These are phyloP conservation scores for Colletotrichum graminicola DNA, from an alignment of 2,329 filamentous ascomycete species.

Conservation along the genomic window DNA sequence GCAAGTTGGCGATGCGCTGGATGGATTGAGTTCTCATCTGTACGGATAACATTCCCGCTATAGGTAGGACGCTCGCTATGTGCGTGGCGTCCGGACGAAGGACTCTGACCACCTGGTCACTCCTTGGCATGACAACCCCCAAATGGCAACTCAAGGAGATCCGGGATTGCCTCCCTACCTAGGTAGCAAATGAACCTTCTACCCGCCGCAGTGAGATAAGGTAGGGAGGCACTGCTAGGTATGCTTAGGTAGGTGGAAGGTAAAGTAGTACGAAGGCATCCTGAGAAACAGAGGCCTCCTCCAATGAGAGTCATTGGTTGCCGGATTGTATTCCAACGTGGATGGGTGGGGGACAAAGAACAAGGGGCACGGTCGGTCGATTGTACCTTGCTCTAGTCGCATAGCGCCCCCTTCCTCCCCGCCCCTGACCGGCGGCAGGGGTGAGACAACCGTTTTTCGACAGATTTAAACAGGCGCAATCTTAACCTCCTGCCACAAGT, in stretches of 20 bases:
- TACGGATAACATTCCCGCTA: too few species aligned
- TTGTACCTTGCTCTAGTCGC: conserved; percentile 26
- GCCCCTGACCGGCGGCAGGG: conserved; percentile 25
- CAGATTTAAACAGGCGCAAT: conserved; percentile 35
- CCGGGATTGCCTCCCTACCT: background rate
- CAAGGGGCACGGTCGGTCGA: conserved; percentile 17
- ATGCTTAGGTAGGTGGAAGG: too few species aligned
- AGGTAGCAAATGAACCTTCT: background rate
- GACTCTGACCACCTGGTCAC: too few species aligned
- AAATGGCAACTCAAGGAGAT: background rate
- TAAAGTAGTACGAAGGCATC: background rate
- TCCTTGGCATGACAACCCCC: too few species aligned
- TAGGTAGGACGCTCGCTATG: too few species aligned
- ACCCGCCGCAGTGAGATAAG: background rate
- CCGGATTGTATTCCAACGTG: background rate
- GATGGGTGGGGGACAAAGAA: background rate
- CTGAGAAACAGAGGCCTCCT: background rate
- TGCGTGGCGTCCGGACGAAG: background rate
- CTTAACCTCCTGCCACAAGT: conserved; percentile 8
- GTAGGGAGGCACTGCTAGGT: too few species aligned
- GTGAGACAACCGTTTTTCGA: conserved; percentile 40
- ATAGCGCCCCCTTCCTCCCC: background rate
- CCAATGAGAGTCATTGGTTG: background rate
- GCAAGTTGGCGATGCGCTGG: too few species aligned
- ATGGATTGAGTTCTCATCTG: background rate